These are phyloP conservation scores for Aspergillus indologenus DNA, from an alignment of 495 filamentous ascomycete genomes.

Conservation along the genomic window DNA sequence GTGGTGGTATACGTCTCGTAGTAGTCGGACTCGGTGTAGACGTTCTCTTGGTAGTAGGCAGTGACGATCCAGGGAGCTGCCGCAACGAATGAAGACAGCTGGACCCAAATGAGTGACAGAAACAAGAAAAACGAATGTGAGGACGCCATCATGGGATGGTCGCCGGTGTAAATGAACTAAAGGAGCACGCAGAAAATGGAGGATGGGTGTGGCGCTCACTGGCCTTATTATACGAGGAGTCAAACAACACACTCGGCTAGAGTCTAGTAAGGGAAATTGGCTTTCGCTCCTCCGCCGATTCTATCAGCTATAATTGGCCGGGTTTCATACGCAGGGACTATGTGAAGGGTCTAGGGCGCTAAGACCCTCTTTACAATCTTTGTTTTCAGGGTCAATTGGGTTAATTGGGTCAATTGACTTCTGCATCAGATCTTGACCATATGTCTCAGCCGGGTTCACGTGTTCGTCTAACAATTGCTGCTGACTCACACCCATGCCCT, in stretches of 20 bases:
- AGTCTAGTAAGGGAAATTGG: not conserved
- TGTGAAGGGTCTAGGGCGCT: not conserved
- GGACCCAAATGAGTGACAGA: not conserved
- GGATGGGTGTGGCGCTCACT: not conserved
- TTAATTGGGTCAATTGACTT: not conserved
- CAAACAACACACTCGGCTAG: not conserved
- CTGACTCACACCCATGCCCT: not conserved
- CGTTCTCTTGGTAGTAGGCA: slow-evolving; percentile 22
- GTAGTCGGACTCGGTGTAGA: slow-evolving; percentile 11
- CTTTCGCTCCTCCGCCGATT: not conserved
- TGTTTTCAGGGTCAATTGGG: not conserved
- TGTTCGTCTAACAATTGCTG: not conserved
- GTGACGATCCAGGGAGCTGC: slow-evolving; percentile 36
- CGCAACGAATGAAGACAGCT: slow-evolving; percentile 18
- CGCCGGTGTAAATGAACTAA: not conserved
- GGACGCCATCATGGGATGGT: slow-evolving; percentile 1
- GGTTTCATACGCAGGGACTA: not conserved
- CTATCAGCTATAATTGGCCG: not conserved
- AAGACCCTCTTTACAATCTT: not conserved
- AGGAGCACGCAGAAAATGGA: no score
- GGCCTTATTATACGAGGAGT: not conserved
- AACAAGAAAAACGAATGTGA: not conserved
- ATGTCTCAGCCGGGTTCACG: not conserved
- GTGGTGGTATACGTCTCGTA: slow-evolving; percentile 11
- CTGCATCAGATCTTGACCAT: no score